Evolutionary conservation across 1,139 yeast genomes (phyloP).

Genomic region (Candida neerlandica): DNA sequence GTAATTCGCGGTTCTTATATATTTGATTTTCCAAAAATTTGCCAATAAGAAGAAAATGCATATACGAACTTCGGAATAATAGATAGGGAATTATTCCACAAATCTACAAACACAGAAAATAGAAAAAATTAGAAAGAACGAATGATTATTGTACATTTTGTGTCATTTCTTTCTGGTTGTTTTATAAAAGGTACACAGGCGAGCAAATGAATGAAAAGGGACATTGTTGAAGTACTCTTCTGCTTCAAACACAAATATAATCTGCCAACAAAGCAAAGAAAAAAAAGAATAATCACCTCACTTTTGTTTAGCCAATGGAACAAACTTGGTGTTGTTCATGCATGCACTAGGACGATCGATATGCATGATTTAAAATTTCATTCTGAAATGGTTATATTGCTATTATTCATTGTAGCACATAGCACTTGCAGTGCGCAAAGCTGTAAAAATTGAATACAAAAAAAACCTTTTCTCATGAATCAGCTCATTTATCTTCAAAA

Average conservation of each 20-base stretch:
- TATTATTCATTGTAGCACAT: background rate
- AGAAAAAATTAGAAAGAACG: background rate
- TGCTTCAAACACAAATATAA: background rate
- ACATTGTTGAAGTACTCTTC: background rate
- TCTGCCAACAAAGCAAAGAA: background rate
- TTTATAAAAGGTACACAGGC: background rate
- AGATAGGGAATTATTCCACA: background rate
- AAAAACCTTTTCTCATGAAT: background rate
- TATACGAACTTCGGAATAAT: conserved; percentile 2
- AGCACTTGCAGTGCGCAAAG: background rate
- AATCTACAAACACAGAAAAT: background rate
- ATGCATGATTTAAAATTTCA: background rate
- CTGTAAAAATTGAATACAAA: background rate
- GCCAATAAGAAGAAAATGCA: background rate
- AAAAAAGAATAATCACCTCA: conserved; percentile 9
- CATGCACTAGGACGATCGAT: background rate
- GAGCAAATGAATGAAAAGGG: background rate
- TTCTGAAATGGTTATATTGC: background rate
- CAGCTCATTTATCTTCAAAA: background rate
- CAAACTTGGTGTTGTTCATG: background rate
- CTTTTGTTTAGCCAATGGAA: background rate
- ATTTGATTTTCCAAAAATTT: background rate
- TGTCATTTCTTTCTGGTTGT: background rate
- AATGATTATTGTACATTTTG: background rate
- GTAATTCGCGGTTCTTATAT: background rate